Evolutionary conservation across 768 basidiomycete species (phyloP).

Genomic region (Leccinum subtestaceum): DNA sequence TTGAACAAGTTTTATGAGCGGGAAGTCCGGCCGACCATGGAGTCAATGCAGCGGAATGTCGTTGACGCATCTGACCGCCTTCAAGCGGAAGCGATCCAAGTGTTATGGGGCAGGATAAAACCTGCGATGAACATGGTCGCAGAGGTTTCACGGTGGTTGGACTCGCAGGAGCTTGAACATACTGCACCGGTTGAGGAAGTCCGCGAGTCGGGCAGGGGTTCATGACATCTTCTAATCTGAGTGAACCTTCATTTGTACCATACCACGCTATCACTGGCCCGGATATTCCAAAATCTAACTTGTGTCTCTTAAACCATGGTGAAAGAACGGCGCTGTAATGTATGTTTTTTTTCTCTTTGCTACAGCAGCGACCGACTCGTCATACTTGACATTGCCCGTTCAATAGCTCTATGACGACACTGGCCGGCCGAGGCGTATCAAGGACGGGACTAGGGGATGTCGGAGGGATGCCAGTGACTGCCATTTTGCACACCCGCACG

Average conservation of each 20-base stretch:
- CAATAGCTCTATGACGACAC: constrained; percentile 29
- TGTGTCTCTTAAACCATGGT: constrained; percentile 2
- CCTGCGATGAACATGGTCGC: constrained; percentile 33
- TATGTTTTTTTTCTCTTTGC: constrained; percentile 15
- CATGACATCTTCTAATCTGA: constrained; percentile 12
- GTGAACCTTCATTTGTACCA: constrained; percentile 18
- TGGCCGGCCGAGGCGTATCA: constrained; percentile 24
- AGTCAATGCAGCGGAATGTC: constrained; percentile 9
- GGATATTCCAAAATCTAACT: no score
- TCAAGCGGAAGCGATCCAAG: constrained; percentile 22
- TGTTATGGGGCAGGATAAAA: constrained; percentile 28
- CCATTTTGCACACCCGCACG: constrained; percentile 32
- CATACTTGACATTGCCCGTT: constrained; percentile 6
- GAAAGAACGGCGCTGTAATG: constrained; percentile 31
- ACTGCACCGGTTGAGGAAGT: constrained; percentile 18
- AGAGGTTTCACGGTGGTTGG: constrained; percentile 29
- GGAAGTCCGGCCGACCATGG: constrained; percentile 22
- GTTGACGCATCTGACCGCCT: constrained; percentile 16
- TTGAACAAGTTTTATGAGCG: constrained; percentile 24
- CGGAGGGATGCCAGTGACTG: constrained; percentile 20
- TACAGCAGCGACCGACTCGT: neutral
- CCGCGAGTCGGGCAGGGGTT: neutral
- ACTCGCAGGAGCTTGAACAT: constrained; percentile 26
- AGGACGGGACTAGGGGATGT: constrained; percentile 23
- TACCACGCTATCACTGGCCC: no score